Percentiles rank a stretch among this genome's conserved stretches.
These are phyloP conservation scores for Russula olivacea DNA, from an alignment of 768 basidiomycete species.

Conservation along the genomic window DNA sequence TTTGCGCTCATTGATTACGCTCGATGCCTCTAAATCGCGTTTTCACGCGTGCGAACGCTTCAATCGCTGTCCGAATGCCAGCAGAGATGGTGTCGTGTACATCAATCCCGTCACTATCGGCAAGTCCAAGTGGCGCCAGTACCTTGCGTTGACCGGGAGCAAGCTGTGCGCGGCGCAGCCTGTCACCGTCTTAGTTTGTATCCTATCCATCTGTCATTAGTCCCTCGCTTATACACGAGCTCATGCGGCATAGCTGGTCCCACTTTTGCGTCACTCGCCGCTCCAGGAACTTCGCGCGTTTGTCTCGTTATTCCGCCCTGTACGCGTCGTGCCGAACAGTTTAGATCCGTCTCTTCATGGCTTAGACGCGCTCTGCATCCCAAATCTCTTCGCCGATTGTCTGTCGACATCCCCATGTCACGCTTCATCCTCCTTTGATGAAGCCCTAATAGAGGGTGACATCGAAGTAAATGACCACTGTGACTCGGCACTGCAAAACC, in stretches of 20 bases:
- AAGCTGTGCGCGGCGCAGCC: conserved; percentile 41
- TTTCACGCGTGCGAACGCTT: conserved; percentile 95
- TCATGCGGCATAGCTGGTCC: conserved; percentile 58
- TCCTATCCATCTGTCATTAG: background rate
- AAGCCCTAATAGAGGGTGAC: conserved; percentile 5
- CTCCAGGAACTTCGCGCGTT: conserved; percentile 81
- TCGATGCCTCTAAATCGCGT: conserved; percentile 55
- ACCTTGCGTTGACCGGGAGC: conserved; percentile 38
- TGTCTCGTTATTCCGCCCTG: conserved; percentile 76
- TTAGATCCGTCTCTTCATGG: conserved; percentile 45
- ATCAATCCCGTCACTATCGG: conserved; percentile 80
- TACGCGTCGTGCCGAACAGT: conserved; percentile 74
- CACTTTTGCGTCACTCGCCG: conserved; percentile 80
- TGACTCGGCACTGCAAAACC: conserved; percentile 56
- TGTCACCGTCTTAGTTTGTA: conserved; percentile 59
- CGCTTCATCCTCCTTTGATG: background rate
- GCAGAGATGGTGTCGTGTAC: conserved; percentile 60
- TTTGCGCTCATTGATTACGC: conserved; percentile 53
- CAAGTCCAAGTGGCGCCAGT: conserved; percentile 48
- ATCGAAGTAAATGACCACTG: conserved; percentile 27
- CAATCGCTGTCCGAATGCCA: conserved; percentile 52
- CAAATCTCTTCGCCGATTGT: conserved; percentile 58
- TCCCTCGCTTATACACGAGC: background rate
- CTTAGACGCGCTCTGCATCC: conserved; percentile 70
- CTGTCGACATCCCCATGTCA: conserved; percentile 34